Evolutionary conservation across 257 asterid genomes (phyloP).

Genomic region (Solanum phureja): DNA sequence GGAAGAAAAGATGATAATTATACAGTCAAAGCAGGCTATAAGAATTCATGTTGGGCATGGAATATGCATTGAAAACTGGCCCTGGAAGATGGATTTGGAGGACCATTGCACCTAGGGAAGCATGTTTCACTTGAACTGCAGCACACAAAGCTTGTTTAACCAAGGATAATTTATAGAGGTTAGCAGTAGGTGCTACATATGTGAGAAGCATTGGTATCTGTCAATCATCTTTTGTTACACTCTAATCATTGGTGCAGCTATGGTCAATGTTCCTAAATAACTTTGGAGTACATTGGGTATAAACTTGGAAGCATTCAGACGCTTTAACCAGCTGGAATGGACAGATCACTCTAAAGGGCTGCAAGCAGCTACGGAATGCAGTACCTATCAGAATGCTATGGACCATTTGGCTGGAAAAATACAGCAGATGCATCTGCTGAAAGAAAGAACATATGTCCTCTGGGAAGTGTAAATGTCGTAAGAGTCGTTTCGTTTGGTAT

Average conservation of each 20-base stretch:
- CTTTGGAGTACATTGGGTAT: neutral
- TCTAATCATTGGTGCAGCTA: neutral
- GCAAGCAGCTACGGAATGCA: neutral
- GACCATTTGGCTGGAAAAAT: neutral
- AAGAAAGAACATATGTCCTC: neutral
- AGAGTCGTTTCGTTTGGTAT: neutral
- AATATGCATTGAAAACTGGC: neutral
- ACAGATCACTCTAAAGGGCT: neutral
- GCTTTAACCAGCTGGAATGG: neutral
- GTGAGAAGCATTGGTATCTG: neutral
- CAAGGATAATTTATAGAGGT: neutral
- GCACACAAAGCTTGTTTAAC: neutral
- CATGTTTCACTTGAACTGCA: neutral
- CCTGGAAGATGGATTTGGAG: neutral
- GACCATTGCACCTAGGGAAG: neutral
- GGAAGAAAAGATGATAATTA: neutral
- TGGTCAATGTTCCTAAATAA: neutral
- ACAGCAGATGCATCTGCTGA: neutral
- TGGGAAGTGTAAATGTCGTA: neutral
- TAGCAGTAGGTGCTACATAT: neutral
- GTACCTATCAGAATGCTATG: neutral
- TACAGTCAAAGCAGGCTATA: neutral
- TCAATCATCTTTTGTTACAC: neutral
- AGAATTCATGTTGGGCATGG: neutral
- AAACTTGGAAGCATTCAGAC: neutral